Conservation (phyloP, 768 basidiomycete genomes). For the Sporobolomyces pararoseus region DNA sequence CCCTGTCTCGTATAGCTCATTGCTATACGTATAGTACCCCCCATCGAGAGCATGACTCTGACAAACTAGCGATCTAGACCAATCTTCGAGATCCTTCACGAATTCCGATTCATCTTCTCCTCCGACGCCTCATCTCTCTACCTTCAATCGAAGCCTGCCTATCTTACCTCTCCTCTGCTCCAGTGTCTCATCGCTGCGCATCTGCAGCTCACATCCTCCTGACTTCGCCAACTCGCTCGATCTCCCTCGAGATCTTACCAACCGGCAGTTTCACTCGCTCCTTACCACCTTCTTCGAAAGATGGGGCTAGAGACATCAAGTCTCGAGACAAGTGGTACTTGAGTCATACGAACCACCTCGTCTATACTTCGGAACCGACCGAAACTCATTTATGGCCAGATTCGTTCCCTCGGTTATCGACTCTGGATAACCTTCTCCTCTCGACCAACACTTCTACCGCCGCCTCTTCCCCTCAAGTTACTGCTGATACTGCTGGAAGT, state of each 20-base stretch:
- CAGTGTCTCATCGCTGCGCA: neutral
- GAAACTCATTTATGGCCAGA: constrained; percentile 12
- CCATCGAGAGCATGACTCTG: neutral
- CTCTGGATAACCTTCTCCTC: neutral
- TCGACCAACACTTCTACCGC: no score
- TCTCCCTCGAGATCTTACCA: constrained; percentile 4
- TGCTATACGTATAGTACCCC: neutral
- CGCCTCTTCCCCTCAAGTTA: no score
- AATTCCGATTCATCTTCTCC: constrained; percentile 11
- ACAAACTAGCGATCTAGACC: constrained; percentile 1
- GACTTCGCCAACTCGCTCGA: neutral
- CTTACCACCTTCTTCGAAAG: no score
- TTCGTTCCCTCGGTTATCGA: constrained; percentile 4
- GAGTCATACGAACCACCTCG: constrained; percentile 2
- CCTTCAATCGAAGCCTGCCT: neutral
- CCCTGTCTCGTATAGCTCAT: neutral
- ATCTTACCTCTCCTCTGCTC: neutral
- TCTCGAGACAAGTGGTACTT: neutral
- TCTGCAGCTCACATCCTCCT: constrained; percentile 10
- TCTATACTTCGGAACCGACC: neutral
- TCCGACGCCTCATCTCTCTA: constrained; percentile 1
- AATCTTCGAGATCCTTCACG: neutral
- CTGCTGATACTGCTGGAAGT: no score
- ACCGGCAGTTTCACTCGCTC: neutral
- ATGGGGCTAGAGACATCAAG: no score